A percentile compares a stretch with the other conserved stretches of the same genome.
phyloP scores from a whole-genome alignment of 2,329 filamentous ascomycete species.

The Xylariaceae sp. region DNA sequence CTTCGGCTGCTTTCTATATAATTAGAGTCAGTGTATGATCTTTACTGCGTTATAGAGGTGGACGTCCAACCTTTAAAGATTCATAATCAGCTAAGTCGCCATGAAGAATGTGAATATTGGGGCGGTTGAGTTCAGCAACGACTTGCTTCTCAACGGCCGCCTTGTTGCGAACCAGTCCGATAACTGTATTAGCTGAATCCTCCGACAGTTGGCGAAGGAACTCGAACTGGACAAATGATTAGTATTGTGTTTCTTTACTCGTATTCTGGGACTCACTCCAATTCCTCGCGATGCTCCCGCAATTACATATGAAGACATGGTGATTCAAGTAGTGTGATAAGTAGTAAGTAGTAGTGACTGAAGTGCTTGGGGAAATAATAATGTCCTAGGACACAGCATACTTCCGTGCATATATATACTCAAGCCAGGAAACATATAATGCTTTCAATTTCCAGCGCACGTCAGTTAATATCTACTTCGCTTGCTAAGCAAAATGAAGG shows the following conservation, averaged over 20 bases:
- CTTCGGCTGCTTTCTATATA: conserved; percentile 28
- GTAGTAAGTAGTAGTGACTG: not conserved
- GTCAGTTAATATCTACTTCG: no score
- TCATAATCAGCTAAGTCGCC: conserved; percentile 47
- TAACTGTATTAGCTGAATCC: conserved; percentile 46
- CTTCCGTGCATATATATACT: no score
- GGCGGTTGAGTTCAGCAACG: conserved; percentile 41
- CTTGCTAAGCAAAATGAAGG: no score
- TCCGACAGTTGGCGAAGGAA: conserved; percentile 51
- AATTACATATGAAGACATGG: conserved; percentile 21
- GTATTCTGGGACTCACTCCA: conserved; percentile 5
- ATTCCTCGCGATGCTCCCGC: conserved; percentile 18
- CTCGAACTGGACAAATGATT: conserved; percentile 45
- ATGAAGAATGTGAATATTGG: conserved; percentile 50
- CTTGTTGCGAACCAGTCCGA: conserved; percentile 54
- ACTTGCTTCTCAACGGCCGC: conserved; percentile 47
- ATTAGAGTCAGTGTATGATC: not conserved
- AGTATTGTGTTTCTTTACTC: not conserved
- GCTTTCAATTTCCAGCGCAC: no score
- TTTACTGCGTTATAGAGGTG: not conserved
- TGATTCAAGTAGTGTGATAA: not conserved
- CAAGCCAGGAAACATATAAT: no score
- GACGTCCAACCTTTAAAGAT: conserved; percentile 39
- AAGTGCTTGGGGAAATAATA: no score
- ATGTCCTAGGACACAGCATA: no score